Conservation (phyloP, 179 eudicot genomes). For the Spergularia azorica region DNA sequence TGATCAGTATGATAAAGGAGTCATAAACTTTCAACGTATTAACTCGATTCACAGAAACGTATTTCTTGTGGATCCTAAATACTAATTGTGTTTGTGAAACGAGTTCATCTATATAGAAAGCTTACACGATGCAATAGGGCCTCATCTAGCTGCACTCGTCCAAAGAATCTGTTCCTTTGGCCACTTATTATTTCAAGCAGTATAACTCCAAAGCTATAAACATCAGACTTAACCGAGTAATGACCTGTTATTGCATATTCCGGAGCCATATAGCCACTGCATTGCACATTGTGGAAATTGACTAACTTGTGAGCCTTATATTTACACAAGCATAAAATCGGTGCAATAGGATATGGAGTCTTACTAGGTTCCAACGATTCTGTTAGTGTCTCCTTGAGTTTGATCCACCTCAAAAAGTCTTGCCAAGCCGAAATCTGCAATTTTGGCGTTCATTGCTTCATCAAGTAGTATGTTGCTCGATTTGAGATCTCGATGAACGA, state of each 20-base stretch:
- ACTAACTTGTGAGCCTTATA: no score
- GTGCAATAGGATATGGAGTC: neutral
- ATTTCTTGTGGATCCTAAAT: neutral
- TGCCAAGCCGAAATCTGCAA: constrained; percentile 62
- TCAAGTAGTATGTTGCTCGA: constrained; percentile 44
- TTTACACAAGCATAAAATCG: no score
- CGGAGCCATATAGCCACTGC: constrained; percentile 32
- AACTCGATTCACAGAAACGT: no score
- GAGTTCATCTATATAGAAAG: neutral
- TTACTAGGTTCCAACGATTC: constrained; percentile 56
- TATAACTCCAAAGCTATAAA: constrained; percentile 26
- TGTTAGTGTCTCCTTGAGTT: constrained; percentile 39
- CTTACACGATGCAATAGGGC: constrained; percentile 28
- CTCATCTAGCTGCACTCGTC: constrained; percentile 21
- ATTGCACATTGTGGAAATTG: neutral
- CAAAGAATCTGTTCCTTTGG: constrained; percentile 5
- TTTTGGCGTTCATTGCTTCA: constrained; percentile 41
- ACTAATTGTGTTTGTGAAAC: no score
- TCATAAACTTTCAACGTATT: no score
- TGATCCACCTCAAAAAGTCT: constrained; percentile 48
- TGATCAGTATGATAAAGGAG: neutral
- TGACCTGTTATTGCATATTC: constrained; percentile 24
- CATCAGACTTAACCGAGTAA: constrained; percentile 28
- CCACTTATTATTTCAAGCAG: constrained; percentile 26
- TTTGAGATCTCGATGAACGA: constrained; percentile 58